Evolutionary conservation across 305 asterid species (phyloP), one percentile per base, ranked within the genome.

Genomic region (Fraxinus latifolia): DNA sequence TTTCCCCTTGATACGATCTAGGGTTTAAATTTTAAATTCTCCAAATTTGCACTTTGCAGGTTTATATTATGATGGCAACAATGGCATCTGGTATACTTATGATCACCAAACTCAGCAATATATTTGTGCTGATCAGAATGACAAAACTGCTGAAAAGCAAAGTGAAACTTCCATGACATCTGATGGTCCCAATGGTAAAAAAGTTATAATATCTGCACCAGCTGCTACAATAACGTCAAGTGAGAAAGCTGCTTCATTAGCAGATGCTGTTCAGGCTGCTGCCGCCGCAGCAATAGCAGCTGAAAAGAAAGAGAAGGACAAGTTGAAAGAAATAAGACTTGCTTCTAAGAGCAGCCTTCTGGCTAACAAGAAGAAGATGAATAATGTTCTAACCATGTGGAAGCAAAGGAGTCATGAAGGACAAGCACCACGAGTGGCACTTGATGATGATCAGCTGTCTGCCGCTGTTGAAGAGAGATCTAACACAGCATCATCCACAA

Each of bases 351-450:
- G 92, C 87, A 96, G 98, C 86, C 89, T 96, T 79, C 86, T 96
- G 86, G 99, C 99, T 77, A 96, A 88, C 90, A 96, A 96, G 87
- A 96, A 94, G 91, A 96, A 96, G 91, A 96, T 96, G 99, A 94
- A 85, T 87, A 96, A 96, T 85, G 98, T 96, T 82, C 87, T 96
- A 82, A 88, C 90, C 81, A 92, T 94, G 95, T 96, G 99, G 99
- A 96, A 96, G 87, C 99, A 96, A 89, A 91, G 99, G 84, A 96
- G 98, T 85, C 92, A 55, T 55, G 62, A 96, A 88, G 94, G 97
- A 62, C 98, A 96, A 89, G 93, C 97, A 53, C 98, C 97, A 33
- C 98, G 97, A 44, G 91, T 94, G 77, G 90, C 97, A 80, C 94
- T 92, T 68, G 97, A 91, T 79, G 95, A 90, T 77, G 85, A 73